These are phyloP conservation scores for Acanthamoeba lenticulata DNA, from an alignment of 208 protist genomes.

Conservation along the genomic window DNA sequence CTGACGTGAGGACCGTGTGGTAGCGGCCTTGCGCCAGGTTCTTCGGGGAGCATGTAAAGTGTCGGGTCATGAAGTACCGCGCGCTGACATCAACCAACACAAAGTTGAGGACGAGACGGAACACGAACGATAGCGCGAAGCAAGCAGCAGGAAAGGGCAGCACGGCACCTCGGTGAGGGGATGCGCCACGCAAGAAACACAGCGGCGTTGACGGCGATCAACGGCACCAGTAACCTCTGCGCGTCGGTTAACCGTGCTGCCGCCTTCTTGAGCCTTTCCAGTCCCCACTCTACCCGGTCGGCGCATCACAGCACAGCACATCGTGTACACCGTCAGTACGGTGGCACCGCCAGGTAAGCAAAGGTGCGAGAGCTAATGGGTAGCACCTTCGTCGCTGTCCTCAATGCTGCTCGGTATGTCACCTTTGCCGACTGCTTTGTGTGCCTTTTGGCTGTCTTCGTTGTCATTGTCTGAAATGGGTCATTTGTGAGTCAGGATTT, in stretches of 20 bases:
- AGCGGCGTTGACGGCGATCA: neutral
- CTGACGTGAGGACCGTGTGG: constrained; percentile 13
- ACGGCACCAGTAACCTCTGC: neutral
- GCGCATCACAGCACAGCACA: no score
- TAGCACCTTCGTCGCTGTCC: neutral
- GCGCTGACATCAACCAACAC: neutral
- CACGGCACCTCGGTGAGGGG: neutral
- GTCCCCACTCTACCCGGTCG: neutral
- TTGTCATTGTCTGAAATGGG: neutral
- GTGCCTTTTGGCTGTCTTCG: neutral
- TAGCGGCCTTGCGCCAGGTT: neutral
- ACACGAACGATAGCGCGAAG: neutral
- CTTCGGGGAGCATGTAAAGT: neutral
- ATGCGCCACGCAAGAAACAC: constrained; percentile 9
- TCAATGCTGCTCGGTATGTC: neutral
- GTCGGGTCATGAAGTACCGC: neutral
- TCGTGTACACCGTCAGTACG: no score
- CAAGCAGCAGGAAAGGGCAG: neutral
- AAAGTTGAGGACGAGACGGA: neutral
- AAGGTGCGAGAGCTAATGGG: neutral
- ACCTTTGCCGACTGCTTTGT: neutral
- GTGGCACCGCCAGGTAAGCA: neutral
- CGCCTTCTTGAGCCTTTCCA: neutral
- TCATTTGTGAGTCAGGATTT: neutral
- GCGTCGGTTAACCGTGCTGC: neutral